Percentiles rank a stretch among this genome's conserved stretches.
Evolutionary conservation across 768 basidiomycete genomes (phyloP).

Genomic region (Termitomyces sp.): DNA sequence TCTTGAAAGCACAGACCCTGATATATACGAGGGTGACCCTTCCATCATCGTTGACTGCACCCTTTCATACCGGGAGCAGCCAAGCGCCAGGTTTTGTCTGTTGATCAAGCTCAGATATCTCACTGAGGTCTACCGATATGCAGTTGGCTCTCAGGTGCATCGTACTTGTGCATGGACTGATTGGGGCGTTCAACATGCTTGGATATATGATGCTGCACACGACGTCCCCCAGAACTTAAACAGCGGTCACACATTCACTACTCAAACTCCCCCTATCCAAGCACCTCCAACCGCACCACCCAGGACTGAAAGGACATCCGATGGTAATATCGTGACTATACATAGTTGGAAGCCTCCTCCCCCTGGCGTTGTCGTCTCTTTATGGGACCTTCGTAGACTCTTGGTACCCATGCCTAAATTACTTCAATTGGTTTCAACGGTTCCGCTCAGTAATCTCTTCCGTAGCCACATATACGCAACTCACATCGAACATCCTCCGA

Average conservation of each 20-base stretch:
- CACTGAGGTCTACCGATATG: neutral
- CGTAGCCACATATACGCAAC: neutral
- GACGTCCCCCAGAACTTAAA: neutral
- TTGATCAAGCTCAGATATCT: conserved; percentile 1
- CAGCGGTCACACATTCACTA: conserved; percentile 4
- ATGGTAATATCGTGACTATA: neutral
- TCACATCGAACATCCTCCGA: neutral
- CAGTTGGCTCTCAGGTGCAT: neutral
- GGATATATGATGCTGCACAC: neutral
- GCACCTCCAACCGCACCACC: neutral
- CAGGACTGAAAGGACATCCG: neutral
- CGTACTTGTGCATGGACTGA: neutral
- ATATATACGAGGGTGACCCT: neutral
- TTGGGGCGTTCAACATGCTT: neutral
- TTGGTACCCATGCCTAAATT: neutral
- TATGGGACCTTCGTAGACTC: conserved; percentile 6
- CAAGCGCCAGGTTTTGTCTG: neutral
- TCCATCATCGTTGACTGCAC: conserved; percentile 1
- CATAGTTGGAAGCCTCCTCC: neutral
- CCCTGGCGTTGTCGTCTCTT: neutral
- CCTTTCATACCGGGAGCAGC: neutral
- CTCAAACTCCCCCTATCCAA: neutral
- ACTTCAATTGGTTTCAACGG: neutral
- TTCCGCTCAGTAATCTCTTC: neutral
- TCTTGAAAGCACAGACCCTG: conserved; percentile 1